These are phyloP conservation scores for Sporobolomyces pararoseus DNA, from an alignment of 768 basidiomycete species.

Conservation along the genomic window DNA sequence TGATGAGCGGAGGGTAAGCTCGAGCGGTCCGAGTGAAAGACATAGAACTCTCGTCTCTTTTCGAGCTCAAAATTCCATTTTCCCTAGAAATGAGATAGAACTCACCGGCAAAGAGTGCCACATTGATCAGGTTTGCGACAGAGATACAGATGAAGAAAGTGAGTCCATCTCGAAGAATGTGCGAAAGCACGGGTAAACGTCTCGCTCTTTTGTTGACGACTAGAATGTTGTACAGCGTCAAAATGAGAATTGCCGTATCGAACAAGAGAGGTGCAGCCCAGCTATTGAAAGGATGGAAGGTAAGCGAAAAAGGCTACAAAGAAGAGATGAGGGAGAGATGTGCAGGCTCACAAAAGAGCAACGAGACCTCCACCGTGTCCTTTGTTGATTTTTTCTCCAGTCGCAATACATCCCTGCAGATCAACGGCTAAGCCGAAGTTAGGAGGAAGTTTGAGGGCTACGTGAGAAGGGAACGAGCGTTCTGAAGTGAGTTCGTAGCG, in stretches of 20 bases:
- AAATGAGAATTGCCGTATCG: background rate
- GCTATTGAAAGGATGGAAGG: background rate
- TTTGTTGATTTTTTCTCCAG: background rate
- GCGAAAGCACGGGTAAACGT: background rate
- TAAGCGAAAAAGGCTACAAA: too few relatives aligned
- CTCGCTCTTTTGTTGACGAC: constrained; percentile 5
- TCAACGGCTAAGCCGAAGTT: background rate
- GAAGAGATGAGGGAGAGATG: background rate
- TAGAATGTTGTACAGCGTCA: constrained; percentile 7
- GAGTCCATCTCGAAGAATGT: background rate
- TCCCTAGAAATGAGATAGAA: too few relatives aligned
- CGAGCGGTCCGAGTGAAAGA: too few relatives aligned
- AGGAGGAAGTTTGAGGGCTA: background rate
- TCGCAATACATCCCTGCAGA: constrained; percentile 2
- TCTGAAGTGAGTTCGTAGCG: too few relatives aligned
- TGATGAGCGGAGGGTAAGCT: too few relatives aligned
- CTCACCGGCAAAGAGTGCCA: constrained; percentile 11
- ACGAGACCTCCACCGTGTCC: background rate
- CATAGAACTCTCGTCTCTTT: too few relatives aligned
- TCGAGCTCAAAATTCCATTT: too few relatives aligned
- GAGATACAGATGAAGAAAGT: background rate
- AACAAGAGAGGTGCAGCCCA: constrained; percentile 1
- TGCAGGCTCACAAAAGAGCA: constrained; percentile 7
- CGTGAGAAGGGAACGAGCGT: too few relatives aligned
- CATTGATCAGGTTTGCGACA: background rate